Base-by-base conservation (phyloP, 129 eudicot genomes). In the Cynara cardunculus region DNA sequence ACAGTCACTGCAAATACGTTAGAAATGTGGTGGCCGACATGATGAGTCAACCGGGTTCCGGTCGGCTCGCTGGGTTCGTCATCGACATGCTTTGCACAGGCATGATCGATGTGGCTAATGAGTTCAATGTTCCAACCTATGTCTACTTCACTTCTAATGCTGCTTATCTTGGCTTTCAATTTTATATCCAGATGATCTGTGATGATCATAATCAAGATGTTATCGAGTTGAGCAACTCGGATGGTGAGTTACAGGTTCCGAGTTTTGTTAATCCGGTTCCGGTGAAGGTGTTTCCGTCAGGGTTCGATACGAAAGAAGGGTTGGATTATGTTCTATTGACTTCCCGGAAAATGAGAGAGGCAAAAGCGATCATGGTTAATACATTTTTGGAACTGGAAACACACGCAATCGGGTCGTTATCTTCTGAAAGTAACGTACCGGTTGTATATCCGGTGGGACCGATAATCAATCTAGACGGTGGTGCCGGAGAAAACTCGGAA, bases 31-130 rank as follows among this genome's bases (percentile, higher is more conserved):
- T 77, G 13, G 13, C 67, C 13, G 76, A 64, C 13, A 37, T 71
- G 18, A 25, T 26, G 26, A 83, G 64, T 30, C 49, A 64, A 71
- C 46, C 41, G 28, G 78, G 77, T 14, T 71, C 72, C 0, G 78
- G 71, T 26, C 53, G n/a, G 30, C 31, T 82, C 14, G 37, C 77
- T 3, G 85, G 81, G 41, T 44, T 82, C 25, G 81, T 82, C 53
- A 31, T 82, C 9, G 85, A 82, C 19, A 71, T 46, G 75, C 71
- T 82, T 8, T 82, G 85, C 26, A 67, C 85, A 4, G 41, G 76
- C n/a, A 76, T 82, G 82, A 71, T 76, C 1, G 86, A 82, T 59
- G 65, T 76, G 22, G 86, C 78, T 0, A 59, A 82, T 1, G 81
- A 71, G 25, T 78, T 82, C 59, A 28, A 65, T 64, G 72, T 76